Evolutionary conservation across 192 early-diverging fungal genomes (phyloP).

Genomic region (Backusella tarrabulga): DNA sequence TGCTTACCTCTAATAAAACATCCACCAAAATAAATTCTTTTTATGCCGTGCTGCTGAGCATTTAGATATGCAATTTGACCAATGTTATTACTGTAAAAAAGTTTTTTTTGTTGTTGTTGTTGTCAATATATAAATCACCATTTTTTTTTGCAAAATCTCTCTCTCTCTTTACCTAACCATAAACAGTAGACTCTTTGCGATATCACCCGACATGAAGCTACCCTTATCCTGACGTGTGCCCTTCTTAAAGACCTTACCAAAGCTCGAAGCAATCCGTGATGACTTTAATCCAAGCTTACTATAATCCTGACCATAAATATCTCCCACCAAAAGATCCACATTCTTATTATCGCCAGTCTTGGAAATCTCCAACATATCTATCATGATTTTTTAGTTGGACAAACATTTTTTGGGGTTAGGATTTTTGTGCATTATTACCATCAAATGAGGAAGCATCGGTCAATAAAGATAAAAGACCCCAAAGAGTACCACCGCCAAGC

Average conservation of each 20-base stretch:
- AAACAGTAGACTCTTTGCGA: slow-evolving; percentile 86
- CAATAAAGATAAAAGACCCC: slow-evolving; percentile 89
- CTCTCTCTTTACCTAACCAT: slow-evolving; percentile 70
- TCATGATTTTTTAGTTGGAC: not conserved
- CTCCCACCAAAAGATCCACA: slow-evolving; percentile 91
- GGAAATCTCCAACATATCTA: slow-evolving; percentile 81
- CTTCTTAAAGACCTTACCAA: slow-evolving; percentile 95
- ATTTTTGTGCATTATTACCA: slow-evolving; percentile 40
- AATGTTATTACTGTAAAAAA: slow-evolving; percentile 83
- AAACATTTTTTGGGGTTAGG: not conserved
- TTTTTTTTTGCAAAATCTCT: not conserved
- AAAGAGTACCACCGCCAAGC: slow-evolving; percentile 94
- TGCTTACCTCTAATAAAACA: slow-evolving; percentile 87
- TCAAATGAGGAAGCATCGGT: slow-evolving; percentile 91
- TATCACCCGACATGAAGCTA: slow-evolving; percentile 76
- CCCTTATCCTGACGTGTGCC: slow-evolving; percentile 52
- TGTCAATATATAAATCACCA: not conserved
- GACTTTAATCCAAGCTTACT: slow-evolving; percentile 91
- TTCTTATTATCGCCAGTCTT: slow-evolving; percentile 90
- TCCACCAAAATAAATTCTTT: slow-evolving; percentile 94
- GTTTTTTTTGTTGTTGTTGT: not conserved
- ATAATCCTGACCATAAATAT: slow-evolving; percentile 93
- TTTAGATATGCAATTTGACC: slow-evolving; percentile 98
- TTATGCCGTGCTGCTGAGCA: slow-evolving; percentile 87
- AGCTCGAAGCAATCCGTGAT: slow-evolving; percentile 91